phyloP scores from a whole-genome alignment of 2,329 filamentous ascomycete species.

The Polytolypa hystricis region DNA sequence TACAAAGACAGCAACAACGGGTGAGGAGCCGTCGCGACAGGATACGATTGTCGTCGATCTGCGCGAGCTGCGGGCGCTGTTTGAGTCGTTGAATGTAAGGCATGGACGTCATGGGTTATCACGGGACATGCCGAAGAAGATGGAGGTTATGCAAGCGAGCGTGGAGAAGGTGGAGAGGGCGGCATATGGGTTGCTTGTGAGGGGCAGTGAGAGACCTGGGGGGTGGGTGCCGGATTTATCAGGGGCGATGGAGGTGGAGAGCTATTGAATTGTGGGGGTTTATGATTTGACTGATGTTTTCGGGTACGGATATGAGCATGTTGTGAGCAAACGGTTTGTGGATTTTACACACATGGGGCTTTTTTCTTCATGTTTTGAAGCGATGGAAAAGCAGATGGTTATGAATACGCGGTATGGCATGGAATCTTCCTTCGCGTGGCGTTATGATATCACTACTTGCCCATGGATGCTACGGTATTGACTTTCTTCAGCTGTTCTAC shows the following conservation, averaged over 20 bases:
- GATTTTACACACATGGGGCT: too few species aligned
- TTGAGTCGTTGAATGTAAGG: slow-evolving; percentile 59
- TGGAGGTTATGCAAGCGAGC: slow-evolving; percentile 73
- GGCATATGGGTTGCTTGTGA: slow-evolving; percentile 75
- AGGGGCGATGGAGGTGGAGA: slow-evolving; percentile 29
- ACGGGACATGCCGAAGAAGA: slow-evolving; percentile 63
- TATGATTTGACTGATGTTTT: not conserved
- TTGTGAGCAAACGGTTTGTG: too few species aligned
- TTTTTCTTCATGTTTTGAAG: too few species aligned
- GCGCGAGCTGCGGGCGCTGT: slow-evolving; percentile 61
- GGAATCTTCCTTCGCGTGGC: too few species aligned
- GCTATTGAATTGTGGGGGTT: slow-evolving; percentile 19
- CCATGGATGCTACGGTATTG: too few species aligned
- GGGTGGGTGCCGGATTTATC: slow-evolving; percentile 80
- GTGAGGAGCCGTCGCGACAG: slow-evolving; percentile 25
- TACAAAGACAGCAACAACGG: slow-evolving; percentile 9
- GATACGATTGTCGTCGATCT: slow-evolving; percentile 71
- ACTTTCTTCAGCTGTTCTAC: too few species aligned
- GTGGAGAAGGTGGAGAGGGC: slow-evolving; percentile 90
- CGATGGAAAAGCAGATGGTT: too few species aligned
- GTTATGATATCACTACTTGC: too few species aligned
- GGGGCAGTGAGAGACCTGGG: slow-evolving; percentile 77
- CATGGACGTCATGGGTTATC: slow-evolving; percentile 42
- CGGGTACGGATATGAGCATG: not conserved
- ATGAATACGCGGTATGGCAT: too few species aligned